A percentile compares a stretch with the other conserved stretches of the same genome.
These are phyloP conservation scores for Penicillium paneum DNA, from an alignment of 2,329 filamentous ascomycete genomes.

Conservation along the genomic window DNA sequence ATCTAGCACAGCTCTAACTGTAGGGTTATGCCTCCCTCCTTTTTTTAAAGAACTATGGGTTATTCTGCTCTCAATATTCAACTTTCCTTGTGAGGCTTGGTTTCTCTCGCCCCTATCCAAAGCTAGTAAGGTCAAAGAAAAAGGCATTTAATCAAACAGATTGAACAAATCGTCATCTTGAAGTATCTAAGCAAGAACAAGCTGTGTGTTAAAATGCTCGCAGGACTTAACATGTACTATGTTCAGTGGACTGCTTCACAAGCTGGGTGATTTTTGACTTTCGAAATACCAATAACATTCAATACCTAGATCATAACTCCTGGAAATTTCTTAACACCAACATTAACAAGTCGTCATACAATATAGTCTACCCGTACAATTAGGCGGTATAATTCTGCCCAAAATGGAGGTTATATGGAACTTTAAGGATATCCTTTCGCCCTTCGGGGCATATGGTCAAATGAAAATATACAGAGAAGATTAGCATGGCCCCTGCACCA, in stretches of 20 bases:
- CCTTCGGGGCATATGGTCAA: slow-evolving; percentile 58
- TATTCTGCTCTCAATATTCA: neutral
- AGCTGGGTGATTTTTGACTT: neutral
- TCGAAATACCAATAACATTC: neutral
- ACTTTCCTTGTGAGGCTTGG: neutral
- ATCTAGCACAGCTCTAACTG: neutral
- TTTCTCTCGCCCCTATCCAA: neutral
- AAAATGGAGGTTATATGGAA: slow-evolving; percentile 21
- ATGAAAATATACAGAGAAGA: slow-evolving; percentile 71
- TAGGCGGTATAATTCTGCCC: neutral
- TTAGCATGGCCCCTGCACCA: slow-evolving; percentile 83
- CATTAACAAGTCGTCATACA: too few species aligned
- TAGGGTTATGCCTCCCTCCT: neutral
- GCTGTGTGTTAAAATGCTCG: neutral
- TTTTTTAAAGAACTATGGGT: neutral
- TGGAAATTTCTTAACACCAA: too few species aligned
- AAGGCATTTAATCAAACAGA: too few species aligned
- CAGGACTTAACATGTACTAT: neutral
- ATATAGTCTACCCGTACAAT: neutral
- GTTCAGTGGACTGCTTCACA: neutral
- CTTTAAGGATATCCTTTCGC: slow-evolving; percentile 13
- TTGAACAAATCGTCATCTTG: neutral
- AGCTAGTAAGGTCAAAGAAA: neutral
- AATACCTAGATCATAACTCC: too few species aligned
- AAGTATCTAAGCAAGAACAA: neutral